Conservation (phyloP, 2,329 filamentous ascomycete species). For the Didymella segeticola region DNA sequence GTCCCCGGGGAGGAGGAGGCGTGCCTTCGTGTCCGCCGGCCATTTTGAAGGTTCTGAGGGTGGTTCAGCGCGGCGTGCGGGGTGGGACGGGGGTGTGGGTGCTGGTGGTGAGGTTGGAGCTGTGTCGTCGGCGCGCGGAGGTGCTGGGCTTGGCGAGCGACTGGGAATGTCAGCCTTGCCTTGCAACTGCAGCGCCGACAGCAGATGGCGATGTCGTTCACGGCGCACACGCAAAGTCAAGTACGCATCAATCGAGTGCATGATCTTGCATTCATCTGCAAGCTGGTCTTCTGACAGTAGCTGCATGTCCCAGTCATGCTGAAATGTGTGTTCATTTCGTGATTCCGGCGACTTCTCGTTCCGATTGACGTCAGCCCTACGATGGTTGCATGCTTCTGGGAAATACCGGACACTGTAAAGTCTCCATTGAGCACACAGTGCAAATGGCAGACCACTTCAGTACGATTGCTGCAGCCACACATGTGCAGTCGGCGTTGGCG, state of each 20-base stretch:
- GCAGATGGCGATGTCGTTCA: no score
- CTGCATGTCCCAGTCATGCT: no score
- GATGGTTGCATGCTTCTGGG: background rate
- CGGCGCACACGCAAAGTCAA: background rate
- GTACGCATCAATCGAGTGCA: background rate
- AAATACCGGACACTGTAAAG: background rate
- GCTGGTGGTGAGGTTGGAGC: slow-evolving; percentile 21
- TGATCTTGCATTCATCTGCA: background rate
- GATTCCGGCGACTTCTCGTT: background rate
- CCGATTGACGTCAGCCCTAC: background rate
- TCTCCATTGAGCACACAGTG: background rate
- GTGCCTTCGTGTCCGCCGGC: slow-evolving; percentile 36
- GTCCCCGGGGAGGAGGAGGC: background rate
- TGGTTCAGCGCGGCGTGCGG: slow-evolving; percentile 17
- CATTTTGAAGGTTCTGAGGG: slow-evolving; percentile 32
- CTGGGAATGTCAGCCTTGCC: slow-evolving; percentile 13
- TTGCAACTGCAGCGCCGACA: background rate
- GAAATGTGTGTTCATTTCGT: no score
- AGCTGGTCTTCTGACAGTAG: background rate
- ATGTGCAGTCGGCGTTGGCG: slow-evolving; percentile 6
- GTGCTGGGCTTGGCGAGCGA: slow-evolving; percentile 29
- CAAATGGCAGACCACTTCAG: background rate
- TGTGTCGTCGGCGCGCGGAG: slow-evolving; percentile 29
- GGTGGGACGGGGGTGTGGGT: slow-evolving; percentile 21
- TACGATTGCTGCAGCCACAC: background rate